These are phyloP conservation scores for Clavispora carvajalis DNA, from an alignment of 805 yeast genomes.

Conservation along the genomic window DNA sequence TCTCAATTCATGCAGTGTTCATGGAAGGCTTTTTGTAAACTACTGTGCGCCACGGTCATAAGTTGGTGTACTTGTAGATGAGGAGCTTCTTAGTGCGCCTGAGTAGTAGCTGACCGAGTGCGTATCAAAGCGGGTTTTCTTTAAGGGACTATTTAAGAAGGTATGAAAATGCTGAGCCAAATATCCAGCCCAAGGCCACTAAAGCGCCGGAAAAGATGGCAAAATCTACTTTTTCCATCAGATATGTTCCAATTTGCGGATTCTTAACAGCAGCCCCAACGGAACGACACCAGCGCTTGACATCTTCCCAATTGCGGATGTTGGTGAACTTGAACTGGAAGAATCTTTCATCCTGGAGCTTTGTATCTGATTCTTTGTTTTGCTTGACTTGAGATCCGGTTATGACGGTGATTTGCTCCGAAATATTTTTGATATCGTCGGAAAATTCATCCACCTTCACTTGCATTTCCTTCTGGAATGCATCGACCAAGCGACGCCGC, in stretches of 20 bases:
- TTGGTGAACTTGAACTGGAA: not conserved
- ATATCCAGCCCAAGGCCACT: slow-evolving; percentile 8
- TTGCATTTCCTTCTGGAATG: slow-evolving; percentile 78
- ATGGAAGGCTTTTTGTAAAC: no score
- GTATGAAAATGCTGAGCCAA: slow-evolving; percentile 6
- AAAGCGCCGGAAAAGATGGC: slow-evolving; percentile 9
- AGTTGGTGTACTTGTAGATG: no score
- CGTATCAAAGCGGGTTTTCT: no score
- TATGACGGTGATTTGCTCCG: slow-evolving; percentile 2
- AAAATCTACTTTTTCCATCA: slow-evolving; percentile 7
- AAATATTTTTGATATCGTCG: slow-evolving; percentile 6
- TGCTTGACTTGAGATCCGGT: not conserved
- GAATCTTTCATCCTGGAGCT: not conserved
- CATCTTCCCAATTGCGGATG: not conserved
- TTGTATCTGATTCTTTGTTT: not conserved
- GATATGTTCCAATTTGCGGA: not conserved
- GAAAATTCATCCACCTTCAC: slow-evolving; percentile 15
- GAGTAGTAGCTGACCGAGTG: no score
- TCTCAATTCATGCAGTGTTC: not conserved
- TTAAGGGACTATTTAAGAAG: no score
- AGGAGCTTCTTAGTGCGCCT: no score
- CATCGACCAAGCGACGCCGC: slow-evolving; percentile 68
- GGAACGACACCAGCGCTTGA: not conserved
- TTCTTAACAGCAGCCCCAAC: not conserved
- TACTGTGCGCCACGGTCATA: no score